These are phyloP conservation scores for Brassica carinata DNA, from an alignment of 345 rosid species.

Conservation along the genomic window DNA sequence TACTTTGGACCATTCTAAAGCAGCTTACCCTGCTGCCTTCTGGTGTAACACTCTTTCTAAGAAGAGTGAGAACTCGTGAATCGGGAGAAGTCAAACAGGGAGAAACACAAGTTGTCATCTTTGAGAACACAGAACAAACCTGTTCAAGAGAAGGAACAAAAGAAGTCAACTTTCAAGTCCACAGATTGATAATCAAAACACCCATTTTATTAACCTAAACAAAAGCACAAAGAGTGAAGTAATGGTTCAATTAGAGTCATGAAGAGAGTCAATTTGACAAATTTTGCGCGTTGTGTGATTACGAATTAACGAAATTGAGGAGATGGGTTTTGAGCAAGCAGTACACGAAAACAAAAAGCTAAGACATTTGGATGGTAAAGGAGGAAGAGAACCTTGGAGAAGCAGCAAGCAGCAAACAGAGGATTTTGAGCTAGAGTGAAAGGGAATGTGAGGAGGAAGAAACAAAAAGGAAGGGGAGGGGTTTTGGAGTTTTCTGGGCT, in stretches of 20 bases:
- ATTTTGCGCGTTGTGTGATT: not conserved
- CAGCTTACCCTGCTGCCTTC: not conserved
- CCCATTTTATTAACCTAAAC: not conserved
- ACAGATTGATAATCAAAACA: not conserved
- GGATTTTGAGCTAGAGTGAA: not conserved
- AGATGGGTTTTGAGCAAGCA: not conserved
- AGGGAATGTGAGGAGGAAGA: not conserved
- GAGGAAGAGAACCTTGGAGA: constrained; percentile 26
- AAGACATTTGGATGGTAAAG: not conserved
- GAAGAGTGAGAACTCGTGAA: not conserved
- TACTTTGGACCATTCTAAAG: not conserved
- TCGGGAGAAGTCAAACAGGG: not conserved
- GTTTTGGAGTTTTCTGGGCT: constrained; percentile 35
- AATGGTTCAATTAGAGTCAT: not conserved
- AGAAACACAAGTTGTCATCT: not conserved
- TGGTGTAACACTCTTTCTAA: not conserved
- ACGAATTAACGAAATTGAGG: not conserved
- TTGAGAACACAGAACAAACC: not conserved
- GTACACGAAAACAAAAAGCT: not conserved
- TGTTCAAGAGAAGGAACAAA: not conserved
- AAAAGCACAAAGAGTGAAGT: not conserved
- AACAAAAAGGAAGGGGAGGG: not conserved
- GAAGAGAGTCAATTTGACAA: not conserved
- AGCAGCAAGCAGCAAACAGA: not conserved
- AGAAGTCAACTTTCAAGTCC: not conserved